Evolutionary conservation across 495 filamentous ascomycete species (phyloP), one percentile per base, ranked within the genome.

Genomic region (Tuber melanosporum): DNA sequence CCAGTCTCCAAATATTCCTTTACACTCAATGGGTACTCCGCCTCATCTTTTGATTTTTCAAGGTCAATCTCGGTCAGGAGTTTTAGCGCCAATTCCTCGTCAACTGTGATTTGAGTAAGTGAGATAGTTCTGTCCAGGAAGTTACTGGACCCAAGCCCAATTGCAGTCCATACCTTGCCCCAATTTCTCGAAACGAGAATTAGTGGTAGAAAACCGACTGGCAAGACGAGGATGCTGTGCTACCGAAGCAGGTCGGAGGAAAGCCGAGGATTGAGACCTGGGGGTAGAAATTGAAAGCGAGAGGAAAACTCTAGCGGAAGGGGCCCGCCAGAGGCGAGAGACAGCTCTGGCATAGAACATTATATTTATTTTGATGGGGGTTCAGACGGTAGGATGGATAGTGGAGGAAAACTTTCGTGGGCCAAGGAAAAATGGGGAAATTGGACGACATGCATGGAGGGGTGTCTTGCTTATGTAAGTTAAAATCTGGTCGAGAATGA

Each of bases 51-150:
- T 71, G 87, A 86, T 73, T 83, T 84, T 62, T 80, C 91, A 74
- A 92, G 87, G 78, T 90, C 86, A 78, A 94, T 87, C 88, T 98
- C 92, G 81, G 88, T 90, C 84, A 91, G 85, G 81, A 94, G 88
- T 89, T 97, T 93, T 76, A 90, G 86, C 80, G 90, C 87, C 84
- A 97, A 89, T 85, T 92, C 88, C 85, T 89, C 86, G 86, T 93
- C 89, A 85, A 90, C 88, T 91, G 70, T 71, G 15, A 49, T 46
- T 14, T 49, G 74, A 73, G 83, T 77, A 22, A 26, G 72, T 69
- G 72, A 26, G 36, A 71, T 81, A 77, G 76, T 78, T 82, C 57
- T 19, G 57, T 19, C 57, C 14, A 46, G 6, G 42, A 75, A 73
- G 41, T 42, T 44, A 66, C 43, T 22, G 20, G 3, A 39, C 19